Base-by-base conservation (phyloP, 495 filamentous ascomycete species). In the Aspergillus nidulans region DNA sequence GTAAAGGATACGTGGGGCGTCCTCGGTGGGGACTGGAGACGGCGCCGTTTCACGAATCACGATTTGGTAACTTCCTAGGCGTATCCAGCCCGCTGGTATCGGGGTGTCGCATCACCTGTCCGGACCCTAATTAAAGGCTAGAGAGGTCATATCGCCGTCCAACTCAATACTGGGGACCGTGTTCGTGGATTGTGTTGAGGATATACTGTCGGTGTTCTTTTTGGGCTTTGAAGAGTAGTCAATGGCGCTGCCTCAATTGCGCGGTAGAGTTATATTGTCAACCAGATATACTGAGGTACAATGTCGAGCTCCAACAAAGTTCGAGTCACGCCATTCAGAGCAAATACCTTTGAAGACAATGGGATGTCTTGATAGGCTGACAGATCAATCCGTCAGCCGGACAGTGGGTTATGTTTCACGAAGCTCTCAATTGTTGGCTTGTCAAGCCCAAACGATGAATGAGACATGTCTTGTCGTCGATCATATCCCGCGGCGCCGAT, bases 381-480 rank as follows among this genome's bases (percentile, higher is more conserved):
- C 30, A 34, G 30, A 2, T 34, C 30, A n/a, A n/a, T n/a, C n/a
- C n/a, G n/a, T n/a, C 30, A 6, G 15, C 8, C 15, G 6, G 6
- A 36, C 3, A 12, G 7, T 18, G n/a, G 6, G 36, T 16, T 12
- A 39, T 8, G 36, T 39, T 39, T 39, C 36, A 39, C 36, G 18
- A 39, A 18, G n/a, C 36, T 39, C 36, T 39, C 36, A 39, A 16
- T 39, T n/a, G 16, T 39, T 39, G 12, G n/a, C 8, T n/a, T 55
- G 25, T 42, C 44, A 55, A 45, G 20, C 25, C 34, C 49, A 32
- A 55, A 55, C 52, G 49, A 55, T 44, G 45, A 46, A 19, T 24
- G 36, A 49, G 16, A 46, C 26, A 48, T 52, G 40, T 39, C 42
- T 10, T 44, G 53, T 56, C 42, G 57, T 51, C 52, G 34, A 40